phyloP scores from a whole-genome alignment of 2,329 filamentous ascomycete genomes.

The Sporothrix sp. region DNA sequence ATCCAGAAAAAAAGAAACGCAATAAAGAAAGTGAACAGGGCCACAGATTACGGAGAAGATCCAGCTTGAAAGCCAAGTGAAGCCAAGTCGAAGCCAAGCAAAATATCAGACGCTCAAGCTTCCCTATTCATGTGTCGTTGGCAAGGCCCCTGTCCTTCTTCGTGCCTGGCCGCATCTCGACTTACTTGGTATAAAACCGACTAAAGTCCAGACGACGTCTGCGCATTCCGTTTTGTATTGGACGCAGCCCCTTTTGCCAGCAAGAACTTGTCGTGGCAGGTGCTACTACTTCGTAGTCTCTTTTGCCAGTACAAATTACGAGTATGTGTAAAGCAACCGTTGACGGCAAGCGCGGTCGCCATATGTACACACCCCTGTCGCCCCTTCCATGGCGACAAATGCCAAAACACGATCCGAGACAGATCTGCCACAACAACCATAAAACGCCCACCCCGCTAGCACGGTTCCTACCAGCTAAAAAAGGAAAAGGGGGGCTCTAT shows the following conservation, averaged over 20 bases:
- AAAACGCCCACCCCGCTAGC: conserved; percentile 1
- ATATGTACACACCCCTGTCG: conserved; percentile 3
- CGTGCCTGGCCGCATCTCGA: too few species aligned
- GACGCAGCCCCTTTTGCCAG: too few species aligned
- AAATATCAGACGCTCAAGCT: too few species aligned
- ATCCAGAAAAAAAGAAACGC: not conserved
- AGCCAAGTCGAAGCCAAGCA: not conserved
- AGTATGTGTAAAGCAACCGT: too few species aligned
- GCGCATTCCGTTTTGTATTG: not conserved
- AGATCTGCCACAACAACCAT: conserved; percentile 34
- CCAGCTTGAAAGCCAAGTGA: too few species aligned
- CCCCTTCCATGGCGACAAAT: conserved; percentile 17
- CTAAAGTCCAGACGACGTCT: not conserved
- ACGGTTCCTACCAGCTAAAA: not conserved
- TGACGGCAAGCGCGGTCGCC: too few species aligned
- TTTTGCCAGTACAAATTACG: not conserved
- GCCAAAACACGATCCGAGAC: conserved; percentile 42
- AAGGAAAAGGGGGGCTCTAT: not conserved
- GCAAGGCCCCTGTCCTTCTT: too few species aligned
- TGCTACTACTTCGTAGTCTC: not conserved
- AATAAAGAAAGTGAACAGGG: not conserved
- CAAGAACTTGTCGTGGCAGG: not conserved
- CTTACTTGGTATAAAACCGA: too few species aligned
- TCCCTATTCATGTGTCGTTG: too few species aligned
- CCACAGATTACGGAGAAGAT: too few species aligned